Evolutionary conservation across 2,329 filamentous ascomycete genomes (phyloP).

Genomic region (Microthyrium microscopicum): DNA sequence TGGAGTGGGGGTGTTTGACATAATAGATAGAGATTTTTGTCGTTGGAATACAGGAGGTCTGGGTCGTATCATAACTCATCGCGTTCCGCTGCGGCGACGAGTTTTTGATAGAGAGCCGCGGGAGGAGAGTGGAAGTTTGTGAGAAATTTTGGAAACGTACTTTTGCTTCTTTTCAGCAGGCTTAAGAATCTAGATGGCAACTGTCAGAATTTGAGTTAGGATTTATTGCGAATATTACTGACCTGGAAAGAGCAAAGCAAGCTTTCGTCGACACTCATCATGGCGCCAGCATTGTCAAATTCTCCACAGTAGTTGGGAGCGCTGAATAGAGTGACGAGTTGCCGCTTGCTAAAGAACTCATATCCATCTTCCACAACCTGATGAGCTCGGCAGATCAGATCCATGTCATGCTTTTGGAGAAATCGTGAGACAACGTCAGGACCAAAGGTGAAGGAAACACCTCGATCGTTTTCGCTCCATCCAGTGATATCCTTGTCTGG

Average conservation of each 20-base stretch:
- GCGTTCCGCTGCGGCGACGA: conserved; percentile 28
- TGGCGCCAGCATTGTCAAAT: conserved; percentile 97
- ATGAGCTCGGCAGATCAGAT: conserved; percentile 95
- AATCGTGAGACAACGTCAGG: conserved; percentile 95
- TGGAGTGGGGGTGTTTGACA: too few species aligned
- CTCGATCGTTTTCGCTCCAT: conserved; percentile 97
- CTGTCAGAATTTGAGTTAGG: background rate
- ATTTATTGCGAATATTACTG: conserved; percentile 9
- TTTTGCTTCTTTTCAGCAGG: conserved; percentile 99
- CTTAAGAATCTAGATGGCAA: conserved; percentile 64
- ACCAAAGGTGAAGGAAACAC: conserved; percentile 96
- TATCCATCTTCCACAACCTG: conserved; percentile 98
- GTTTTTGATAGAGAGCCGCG: conserved; percentile 55
- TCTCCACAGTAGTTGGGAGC: conserved; percentile 98
- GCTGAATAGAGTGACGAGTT: conserved; percentile 92
- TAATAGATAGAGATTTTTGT: too few species aligned
- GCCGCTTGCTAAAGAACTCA: conserved; percentile 98
- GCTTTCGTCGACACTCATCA: conserved; percentile 99
- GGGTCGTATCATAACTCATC: conserved; percentile 17
- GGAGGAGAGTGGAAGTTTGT: conserved; percentile 53
- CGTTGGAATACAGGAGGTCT: too few species aligned
- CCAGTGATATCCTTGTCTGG: conserved; percentile 98
- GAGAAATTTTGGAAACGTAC: conserved; percentile 70
- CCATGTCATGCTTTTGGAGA: conserved; percentile 98
- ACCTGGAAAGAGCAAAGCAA: conserved; percentile 98